These are phyloP conservation scores for Fusarium poae DNA, from an alignment of 2,329 filamentous ascomycete genomes.

Conservation along the genomic window DNA sequence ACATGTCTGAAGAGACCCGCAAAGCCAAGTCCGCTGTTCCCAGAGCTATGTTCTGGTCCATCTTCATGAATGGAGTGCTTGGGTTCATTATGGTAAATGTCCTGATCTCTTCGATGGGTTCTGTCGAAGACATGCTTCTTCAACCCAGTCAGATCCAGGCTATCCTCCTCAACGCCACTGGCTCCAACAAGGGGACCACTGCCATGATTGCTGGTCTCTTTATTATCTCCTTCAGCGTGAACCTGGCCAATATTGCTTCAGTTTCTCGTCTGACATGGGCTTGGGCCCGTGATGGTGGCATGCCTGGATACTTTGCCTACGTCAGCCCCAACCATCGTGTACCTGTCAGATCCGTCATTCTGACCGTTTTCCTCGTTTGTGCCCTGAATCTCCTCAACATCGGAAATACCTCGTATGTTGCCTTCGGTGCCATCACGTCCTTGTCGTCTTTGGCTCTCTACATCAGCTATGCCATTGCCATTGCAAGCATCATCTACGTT, in stretches of 20 bases:
- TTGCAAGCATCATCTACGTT: conserved; percentile 43
- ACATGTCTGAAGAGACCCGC: conserved; percentile 47
- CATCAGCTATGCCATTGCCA: conserved; percentile 47
- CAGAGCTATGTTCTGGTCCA: conserved; percentile 49
- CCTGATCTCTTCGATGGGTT: conserved; percentile 46
- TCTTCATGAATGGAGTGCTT: conserved; percentile 47
- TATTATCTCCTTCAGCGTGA: conserved; percentile 45
- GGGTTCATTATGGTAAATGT: conserved; percentile 49
- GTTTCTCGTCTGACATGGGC: conserved; percentile 46
- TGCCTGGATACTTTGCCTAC: conserved; percentile 45
- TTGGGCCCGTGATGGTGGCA: conserved; percentile 46
- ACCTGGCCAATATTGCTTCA: conserved; percentile 45
- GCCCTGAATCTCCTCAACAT: conserved; percentile 47
- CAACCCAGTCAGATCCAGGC: conserved; percentile 44
- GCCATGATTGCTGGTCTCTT: conserved; percentile 46
- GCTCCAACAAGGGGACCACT: conserved; percentile 39
- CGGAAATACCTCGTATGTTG: conserved; percentile 45
- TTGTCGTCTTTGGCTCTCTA: conserved; percentile 45
- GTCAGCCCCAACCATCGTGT: conserved; percentile 45
- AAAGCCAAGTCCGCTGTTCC: conserved; percentile 46
- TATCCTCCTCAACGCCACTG: conserved; percentile 39
- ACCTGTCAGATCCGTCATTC: conserved; percentile 40
- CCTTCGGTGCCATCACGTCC: conserved; percentile 45
- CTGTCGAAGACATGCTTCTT: conserved; percentile 43
- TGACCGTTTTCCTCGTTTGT: conserved; percentile 47